Percentiles rank a stretch among this genome's conserved stretches.
Evolutionary conservation across 1,284 basidiomycete genomes (phyloP).

Genomic region (Agaricales sp.): DNA sequence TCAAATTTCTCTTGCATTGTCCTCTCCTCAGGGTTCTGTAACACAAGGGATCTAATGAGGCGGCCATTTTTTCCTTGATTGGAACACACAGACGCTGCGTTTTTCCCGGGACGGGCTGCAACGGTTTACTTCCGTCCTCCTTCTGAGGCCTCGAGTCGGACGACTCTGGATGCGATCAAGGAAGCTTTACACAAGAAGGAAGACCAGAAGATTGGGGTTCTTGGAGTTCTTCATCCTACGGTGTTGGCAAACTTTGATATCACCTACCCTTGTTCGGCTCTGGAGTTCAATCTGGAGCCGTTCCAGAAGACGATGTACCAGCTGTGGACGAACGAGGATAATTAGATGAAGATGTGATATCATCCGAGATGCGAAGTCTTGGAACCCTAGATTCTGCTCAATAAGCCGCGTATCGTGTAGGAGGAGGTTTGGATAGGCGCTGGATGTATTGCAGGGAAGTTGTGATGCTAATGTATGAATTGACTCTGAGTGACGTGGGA

Average conservation of each 20-base stretch:
- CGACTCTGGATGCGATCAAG: slow-evolving; percentile 23
- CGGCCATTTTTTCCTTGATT: neutral
- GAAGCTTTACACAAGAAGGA: slow-evolving; percentile 20
- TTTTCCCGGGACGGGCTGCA: slow-evolving; percentile 92
- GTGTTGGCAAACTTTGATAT: slow-evolving; percentile 93
- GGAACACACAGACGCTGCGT: slow-evolving; percentile 73
- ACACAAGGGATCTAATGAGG: neutral
- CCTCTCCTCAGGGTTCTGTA: neutral
- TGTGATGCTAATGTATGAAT: no score
- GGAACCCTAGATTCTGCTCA: neutral
- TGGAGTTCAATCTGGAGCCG: slow-evolving; percentile 91
- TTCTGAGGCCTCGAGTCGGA: slow-evolving; percentile 24
- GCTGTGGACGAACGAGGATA: slow-evolving; percentile 32
- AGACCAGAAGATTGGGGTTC: slow-evolving; percentile 71
- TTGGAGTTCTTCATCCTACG: slow-evolving; percentile 85
- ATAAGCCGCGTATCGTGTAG: no score
- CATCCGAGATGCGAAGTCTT: neutral
- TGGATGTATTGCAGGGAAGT: no score
- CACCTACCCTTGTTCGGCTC: slow-evolving; percentile 87
- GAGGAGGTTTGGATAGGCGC: no score
- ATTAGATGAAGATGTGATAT: neutral
- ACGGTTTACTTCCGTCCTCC: slow-evolving; percentile 78
- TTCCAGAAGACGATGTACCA: slow-evolving; percentile 70
- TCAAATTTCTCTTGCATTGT: slow-evolving; percentile 6
- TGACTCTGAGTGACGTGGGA: no score